Conservation (phyloP, 164 flowering plant genomes). For the Aristolochia californica region DNA sequence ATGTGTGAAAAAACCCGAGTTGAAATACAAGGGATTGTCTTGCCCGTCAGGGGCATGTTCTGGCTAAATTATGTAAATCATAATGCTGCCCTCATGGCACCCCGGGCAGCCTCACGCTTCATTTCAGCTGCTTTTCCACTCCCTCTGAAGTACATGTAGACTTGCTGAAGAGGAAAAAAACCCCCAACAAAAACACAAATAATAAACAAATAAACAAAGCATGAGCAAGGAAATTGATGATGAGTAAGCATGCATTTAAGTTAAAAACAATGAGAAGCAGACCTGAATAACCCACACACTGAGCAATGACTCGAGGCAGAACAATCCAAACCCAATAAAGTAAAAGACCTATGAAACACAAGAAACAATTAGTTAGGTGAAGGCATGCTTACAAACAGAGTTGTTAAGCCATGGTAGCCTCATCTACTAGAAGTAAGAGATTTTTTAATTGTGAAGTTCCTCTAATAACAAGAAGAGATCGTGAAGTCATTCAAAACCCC, state of each 20-base stretch:
- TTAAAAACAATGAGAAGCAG: not conserved
- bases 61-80: conserved; percentile 5
- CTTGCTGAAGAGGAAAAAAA: conserved; percentile 57
- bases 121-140: conserved; percentile 76
- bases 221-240: not conserved
- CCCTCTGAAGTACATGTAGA: conserved; percentile 87
- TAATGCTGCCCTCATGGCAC: conserved; percentile 58
- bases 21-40: not conserved
- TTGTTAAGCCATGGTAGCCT: no score
- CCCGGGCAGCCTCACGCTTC: conserved; percentile 65
- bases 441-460: not conserved
- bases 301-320: conserved; percentile 60
- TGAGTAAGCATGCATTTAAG: not conserved
- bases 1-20: no score
- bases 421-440: not conserved
- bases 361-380: not conserved
- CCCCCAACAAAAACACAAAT: no score
- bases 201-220: not conserved
- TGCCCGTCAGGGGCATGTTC: no score
- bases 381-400: no score
- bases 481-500: no score
- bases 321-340: conserved; percentile 76
- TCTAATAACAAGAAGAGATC: no score
- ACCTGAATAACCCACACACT: conserved; percentile 99
- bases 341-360: conserved; percentile 62